phyloP scores from a whole-genome alignment of 108 stramenopile genomes.

The Fragilaria crotonensis region DNA sequence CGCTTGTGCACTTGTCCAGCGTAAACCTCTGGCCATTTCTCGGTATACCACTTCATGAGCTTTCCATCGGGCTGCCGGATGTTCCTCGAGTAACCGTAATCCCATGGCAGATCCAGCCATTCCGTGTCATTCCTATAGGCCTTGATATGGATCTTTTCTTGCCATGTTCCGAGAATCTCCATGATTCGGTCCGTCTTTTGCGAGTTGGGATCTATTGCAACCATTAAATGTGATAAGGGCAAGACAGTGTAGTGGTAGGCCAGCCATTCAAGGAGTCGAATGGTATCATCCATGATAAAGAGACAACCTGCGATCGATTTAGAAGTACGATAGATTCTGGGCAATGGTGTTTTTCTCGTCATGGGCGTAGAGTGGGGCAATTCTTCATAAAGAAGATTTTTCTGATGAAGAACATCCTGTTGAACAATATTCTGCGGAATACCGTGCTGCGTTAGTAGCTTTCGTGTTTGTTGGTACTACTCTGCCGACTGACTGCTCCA shows the following conservation, averaged over 20 bases:
- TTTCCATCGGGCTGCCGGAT: conserved; percentile 1
- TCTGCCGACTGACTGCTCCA: too few species aligned
- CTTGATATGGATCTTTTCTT: background rate
- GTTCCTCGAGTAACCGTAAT: conserved; percentile 1
- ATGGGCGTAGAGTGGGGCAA: background rate
- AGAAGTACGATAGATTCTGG: background rate
- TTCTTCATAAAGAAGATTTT: too few species aligned
- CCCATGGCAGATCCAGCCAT: conserved; percentile 4
- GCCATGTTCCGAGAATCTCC: conserved; percentile 24
- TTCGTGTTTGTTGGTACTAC: too few species aligned
- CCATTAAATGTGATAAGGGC: conserved; percentile 35
- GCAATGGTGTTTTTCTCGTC: background rate
- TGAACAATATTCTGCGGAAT: too few species aligned
- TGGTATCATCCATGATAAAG: conserved; percentile 35
- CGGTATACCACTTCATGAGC: background rate
- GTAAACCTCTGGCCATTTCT: conserved; percentile 38
- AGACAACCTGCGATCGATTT: conserved; percentile 20
- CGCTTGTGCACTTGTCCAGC: conserved; percentile 27
- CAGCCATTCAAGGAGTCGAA: conserved; percentile 37
- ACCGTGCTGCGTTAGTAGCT: too few species aligned
- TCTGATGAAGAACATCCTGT: too few species aligned
- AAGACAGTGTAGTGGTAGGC: conserved; percentile 46
- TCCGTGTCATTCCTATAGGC: background rate
- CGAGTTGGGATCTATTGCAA: conserved; percentile 38
- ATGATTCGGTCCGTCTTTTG: conserved; percentile 6